Conservation (phyloP, 164 flowering plant species). For the Platanus orientalis region DNA sequence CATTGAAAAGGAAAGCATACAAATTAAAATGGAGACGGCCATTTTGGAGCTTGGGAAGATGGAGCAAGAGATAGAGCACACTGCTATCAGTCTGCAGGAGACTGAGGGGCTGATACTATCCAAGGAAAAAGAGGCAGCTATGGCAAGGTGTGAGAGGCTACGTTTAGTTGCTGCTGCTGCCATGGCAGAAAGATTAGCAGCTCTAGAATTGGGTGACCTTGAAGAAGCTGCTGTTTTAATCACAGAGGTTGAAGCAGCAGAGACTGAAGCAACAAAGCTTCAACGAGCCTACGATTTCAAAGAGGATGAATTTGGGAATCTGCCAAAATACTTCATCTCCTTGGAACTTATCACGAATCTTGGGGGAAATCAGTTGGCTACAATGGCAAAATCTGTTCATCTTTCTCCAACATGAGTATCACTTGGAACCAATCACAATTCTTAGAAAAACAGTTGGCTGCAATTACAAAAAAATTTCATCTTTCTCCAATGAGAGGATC, state of each 20-base stretch:
- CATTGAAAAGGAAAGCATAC: slow-evolving; percentile 51
- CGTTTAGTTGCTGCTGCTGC: slow-evolving; percentile 49
- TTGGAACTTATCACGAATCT: slow-evolving; percentile 60
- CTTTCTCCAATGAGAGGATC: no score
- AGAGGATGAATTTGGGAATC: slow-evolving; percentile 35
- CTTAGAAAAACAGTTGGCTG: no score
- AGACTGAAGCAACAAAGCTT: slow-evolving; percentile 52
- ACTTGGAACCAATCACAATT: neutral
- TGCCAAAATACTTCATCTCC: slow-evolving; percentile 44
- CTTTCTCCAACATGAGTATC: slow-evolving; percentile 18
- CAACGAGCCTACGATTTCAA: slow-evolving; percentile 37
- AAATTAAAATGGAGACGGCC: slow-evolving; percentile 39
- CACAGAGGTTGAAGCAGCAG: slow-evolving; percentile 64
- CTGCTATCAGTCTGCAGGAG: slow-evolving; percentile 39
- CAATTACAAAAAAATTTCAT: no score
- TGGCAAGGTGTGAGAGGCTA: slow-evolving; percentile 57
- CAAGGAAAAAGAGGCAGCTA: slow-evolving; percentile 62
- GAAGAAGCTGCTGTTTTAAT: slow-evolving; percentile 67
- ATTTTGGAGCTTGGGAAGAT: slow-evolving; percentile 38
- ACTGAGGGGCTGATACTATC: slow-evolving; percentile 44
- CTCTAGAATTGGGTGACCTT: slow-evolving; percentile 56
- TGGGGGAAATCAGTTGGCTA: slow-evolving; percentile 44
- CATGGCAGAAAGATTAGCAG: slow-evolving; percentile 62
- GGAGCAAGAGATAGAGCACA: slow-evolving; percentile 47
- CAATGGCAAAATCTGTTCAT: slow-evolving; percentile 39